Conservation (phyloP, 108 stramenopile genomes). For the Craspedostauros australis region DNA sequence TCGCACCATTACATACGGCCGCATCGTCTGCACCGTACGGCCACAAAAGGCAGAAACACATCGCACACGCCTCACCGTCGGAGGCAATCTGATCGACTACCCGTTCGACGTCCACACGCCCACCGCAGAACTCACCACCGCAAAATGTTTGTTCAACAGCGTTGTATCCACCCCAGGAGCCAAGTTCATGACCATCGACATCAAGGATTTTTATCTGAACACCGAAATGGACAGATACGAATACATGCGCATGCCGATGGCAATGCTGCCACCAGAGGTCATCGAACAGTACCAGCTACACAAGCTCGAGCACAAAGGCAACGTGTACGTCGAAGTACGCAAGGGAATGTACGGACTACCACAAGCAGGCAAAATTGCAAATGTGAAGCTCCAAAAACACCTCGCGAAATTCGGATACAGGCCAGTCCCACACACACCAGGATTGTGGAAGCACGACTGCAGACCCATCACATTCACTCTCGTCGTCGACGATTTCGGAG, state of each 20-base stretch:
- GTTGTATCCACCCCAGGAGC: constrained; percentile 27
- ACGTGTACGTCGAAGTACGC: constrained; percentile 7
- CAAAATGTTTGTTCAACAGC: constrained; percentile 45
- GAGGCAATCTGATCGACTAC: constrained; percentile 32
- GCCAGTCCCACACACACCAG: constrained; percentile 15
- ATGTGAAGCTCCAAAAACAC: constrained; percentile 12
- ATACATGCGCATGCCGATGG: constrained; percentile 36
- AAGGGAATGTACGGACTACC: constrained; percentile 49
- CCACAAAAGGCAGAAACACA: constrained; percentile 22
- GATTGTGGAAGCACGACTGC: constrained; percentile 27
- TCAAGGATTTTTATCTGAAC: constrained; percentile 39
- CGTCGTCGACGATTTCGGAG: constrained; percentile 48
- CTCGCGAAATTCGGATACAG: constrained; percentile 19
- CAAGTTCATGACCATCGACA: constrained; percentile 15
- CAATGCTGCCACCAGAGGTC: constrained; percentile 27
- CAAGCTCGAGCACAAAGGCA: background rate
- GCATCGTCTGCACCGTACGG: constrained; percentile 16
- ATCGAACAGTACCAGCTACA: constrained; percentile 29
- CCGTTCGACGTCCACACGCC: constrained; percentile 19
- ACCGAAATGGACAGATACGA: constrained; percentile 27
- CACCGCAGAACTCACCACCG: constrained; percentile 28
- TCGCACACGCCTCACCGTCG: constrained; percentile 24
- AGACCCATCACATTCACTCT: constrained; percentile 27
- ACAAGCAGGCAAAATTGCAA: constrained; percentile 34
- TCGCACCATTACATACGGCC: constrained; percentile 15